phyloP scores from a whole-genome alignment of 805 yeast species.

The Dipodascopsis tothii region DNA sequence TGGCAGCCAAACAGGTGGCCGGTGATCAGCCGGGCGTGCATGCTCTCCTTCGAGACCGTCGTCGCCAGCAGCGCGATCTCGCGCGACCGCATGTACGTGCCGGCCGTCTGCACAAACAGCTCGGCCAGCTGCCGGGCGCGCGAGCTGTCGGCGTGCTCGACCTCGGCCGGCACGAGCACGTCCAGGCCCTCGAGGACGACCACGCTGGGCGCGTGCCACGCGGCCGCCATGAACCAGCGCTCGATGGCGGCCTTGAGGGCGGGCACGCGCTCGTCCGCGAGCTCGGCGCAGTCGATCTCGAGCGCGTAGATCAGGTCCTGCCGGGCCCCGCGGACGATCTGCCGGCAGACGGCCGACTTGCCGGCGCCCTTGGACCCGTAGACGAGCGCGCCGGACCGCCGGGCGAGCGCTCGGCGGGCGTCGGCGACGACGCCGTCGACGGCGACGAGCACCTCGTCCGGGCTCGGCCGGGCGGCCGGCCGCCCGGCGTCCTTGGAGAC shows the following conservation, averaged over 20 bases:
- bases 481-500: neutral
- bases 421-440: neutral
- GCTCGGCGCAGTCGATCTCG: constrained; percentile 39
- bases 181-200: constrained; percentile 75
- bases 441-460: neutral
- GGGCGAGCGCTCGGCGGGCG: neutral
- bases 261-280: constrained; percentile 48
- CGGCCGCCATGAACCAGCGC: constrained; percentile 44
- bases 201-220: constrained; percentile 74
- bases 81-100: constrained; percentile 35
- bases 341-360: neutral
- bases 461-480: neutral
- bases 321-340: neutral
- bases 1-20: constrained; percentile 65
- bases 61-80: constrained; percentile 56
- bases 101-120: constrained; percentile 43
- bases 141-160: constrained; percentile 49
- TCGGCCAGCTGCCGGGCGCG: constrained; percentile 61
- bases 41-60: constrained; percentile 53
- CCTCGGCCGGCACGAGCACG: constrained; percentile 59
- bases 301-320: neutral
- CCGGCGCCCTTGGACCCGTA: neutral
- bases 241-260: constrained; percentile 40
- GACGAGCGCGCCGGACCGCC: neutral
- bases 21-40: constrained; percentile 54